Conservation (phyloP, 129 eudicot genomes). For the Erigeron canadensis region DNA sequence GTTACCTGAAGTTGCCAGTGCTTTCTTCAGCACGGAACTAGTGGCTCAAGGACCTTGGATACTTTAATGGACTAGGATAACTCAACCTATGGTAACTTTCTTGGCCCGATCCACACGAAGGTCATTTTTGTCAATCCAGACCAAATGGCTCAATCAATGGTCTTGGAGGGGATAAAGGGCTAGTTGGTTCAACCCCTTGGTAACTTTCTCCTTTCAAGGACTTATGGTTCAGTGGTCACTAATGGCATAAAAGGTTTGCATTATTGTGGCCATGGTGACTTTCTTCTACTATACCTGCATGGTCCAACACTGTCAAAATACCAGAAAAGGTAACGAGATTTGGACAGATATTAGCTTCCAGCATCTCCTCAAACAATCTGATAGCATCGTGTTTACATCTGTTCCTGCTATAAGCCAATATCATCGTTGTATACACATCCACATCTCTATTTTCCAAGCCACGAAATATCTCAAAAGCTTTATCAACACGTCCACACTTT, state of each 20-base stretch:
- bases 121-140: neutral
- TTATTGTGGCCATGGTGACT: constrained; percentile 17
- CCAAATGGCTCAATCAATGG: neutral
- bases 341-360: constrained; percentile 37
- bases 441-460: constrained; percentile 41
- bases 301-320: constrained; percentile 22
- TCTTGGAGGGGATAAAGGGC: neutral
- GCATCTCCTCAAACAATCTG: constrained; percentile 39
- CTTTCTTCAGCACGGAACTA: neutral
- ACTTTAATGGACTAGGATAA: neutral
- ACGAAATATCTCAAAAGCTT: constrained; percentile 33
- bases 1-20: constrained; percentile 96
- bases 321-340: constrained; percentile 40
- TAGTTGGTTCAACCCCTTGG: neutral
- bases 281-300: constrained; percentile 12
- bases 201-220: neutral
- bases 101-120: neutral
- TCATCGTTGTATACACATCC: constrained; percentile 46
- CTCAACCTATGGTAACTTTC: neutral
- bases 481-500: constrained; percentile 41
- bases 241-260: too few relatives aligned
- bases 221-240: constrained; percentile 10
- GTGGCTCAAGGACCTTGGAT: neutral
- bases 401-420: constrained; percentile 29
- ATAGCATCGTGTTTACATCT: constrained; percentile 26